A percentile compares a stretch with the other conserved stretches of the same genome.
Evolutionary conservation across 441 rosid species (phyloP).

Genomic region (Populus hybrid): DNA sequence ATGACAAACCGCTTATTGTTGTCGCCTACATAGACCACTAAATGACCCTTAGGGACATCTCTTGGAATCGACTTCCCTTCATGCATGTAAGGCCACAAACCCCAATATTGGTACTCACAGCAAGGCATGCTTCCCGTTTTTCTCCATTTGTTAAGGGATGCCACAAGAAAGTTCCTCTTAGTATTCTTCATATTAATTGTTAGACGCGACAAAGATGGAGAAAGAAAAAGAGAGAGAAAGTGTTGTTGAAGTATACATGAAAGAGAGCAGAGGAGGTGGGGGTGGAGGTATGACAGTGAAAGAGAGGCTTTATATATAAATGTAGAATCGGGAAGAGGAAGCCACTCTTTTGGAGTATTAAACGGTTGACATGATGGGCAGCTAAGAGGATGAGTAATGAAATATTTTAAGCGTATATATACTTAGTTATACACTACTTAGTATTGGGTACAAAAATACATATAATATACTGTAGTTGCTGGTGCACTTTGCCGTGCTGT

Average conservation of each 20-base stretch:
- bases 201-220: neutral
- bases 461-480: neutral
- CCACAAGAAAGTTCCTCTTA: conserved; percentile 40
- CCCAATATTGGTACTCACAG: conserved; percentile 48
- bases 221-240: conserved; percentile 7
- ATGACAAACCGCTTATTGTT: conserved; percentile 65
- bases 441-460: too few species aligned
- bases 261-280: conserved; percentile 19
- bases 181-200: conserved; percentile 20
- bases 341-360: conserved; percentile 30
- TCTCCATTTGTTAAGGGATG: conserved; percentile 55
- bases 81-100: conserved; percentile 39
- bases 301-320: conserved; percentile 29
- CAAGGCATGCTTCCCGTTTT: conserved; percentile 50
- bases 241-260: neutral
- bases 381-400: conserved; percentile 28
- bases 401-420: neutral
- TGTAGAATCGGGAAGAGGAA: conserved; percentile 9
- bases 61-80: conserved; percentile 55
- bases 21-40: conserved; percentile 85
- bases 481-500: conserved; percentile 29
- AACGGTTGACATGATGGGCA: conserved; percentile 2
- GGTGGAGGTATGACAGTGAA: conserved; percentile 20
- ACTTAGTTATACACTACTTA: neutral
- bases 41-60: conserved; percentile 91